Evolutionary conservation across 192 early-diverging fungal genomes (phyloP), one percentile per base, ranked within the genome.

Genomic region (Rhizophagus sp.): DNA sequence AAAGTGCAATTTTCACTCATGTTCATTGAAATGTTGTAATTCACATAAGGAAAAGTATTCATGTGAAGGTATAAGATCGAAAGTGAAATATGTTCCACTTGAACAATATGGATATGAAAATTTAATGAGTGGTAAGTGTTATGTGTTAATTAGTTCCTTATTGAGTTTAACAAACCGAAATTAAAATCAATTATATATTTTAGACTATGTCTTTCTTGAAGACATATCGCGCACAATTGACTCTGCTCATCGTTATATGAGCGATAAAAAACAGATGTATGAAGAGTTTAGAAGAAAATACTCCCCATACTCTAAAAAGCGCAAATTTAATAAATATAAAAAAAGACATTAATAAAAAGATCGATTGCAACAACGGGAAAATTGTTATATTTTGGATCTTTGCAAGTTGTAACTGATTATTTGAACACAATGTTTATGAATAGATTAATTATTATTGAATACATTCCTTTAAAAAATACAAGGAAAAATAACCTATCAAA

Each of bases 31-130:
- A 39, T 76, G 74, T 62, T 61, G 22, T n/a, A 76, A 76, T 64
- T 11, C 3, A 24, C 74, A 76, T 76, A 76, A 76, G 63, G 74
- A 62, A 76, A 63, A 34, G 27, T 63, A 62, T 36, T 22, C 30
- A n/a, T 76, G 74, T 76, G 24, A 61, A 27, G 74, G 74, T 10
- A 63, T 76, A 47, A 61, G 74, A 22, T 62, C 50, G 30, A 76
- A 76, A 47, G 39, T 39, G 11, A 44, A 7, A 39, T 76, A n/a
- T 63, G 39, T 62, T n/a, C 15, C 50, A 11, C 10, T 76, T 25
- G n/a, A 76, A 33, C 25, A 76, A 76, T 76, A 76, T 47, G 74
- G 74, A n/a, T 61, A 76, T 76, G 25, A 76, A 64, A 34, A 76
- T 27, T 64, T 76, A 62, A 63, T 76, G 62, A 63, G 61, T 44